Conservation (phyloP, 495 filamentous ascomycete genomes). For the Tuber umbilicatum region DNA sequence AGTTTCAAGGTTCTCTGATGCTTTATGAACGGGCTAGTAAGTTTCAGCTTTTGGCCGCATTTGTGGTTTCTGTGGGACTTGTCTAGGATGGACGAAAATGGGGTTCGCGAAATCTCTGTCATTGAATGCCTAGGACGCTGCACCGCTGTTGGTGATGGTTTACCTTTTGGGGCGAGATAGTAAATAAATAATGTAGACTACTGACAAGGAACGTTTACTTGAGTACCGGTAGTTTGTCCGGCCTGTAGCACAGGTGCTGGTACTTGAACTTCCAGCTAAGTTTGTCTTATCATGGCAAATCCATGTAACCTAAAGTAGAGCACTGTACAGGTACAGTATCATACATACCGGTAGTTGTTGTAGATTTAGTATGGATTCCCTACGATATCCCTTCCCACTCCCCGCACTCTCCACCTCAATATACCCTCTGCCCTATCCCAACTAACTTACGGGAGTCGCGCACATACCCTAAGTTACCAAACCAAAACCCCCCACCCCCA, state of each 20-base stretch:
- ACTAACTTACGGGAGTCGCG: too few relatives aligned
- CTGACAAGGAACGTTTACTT: not conserved
- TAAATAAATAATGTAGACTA: not conserved
- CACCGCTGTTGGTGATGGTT: not conserved
- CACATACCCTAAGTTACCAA: not conserved
- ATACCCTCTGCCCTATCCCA: too few relatives aligned
- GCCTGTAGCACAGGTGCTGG: not conserved
- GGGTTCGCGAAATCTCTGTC: not conserved
- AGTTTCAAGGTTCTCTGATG: not conserved
- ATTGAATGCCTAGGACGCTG: not conserved
- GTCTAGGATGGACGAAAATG: not conserved
- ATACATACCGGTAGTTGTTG: too few relatives aligned
- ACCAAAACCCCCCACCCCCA: not conserved
- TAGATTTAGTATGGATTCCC: not conserved
- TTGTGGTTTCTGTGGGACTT: not conserved
- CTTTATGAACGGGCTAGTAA: not conserved
- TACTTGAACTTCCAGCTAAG: not conserved
- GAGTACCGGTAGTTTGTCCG: not conserved
- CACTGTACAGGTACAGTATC: too few relatives aligned
- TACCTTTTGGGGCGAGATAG: not conserved
- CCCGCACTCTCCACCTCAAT: not conserved
- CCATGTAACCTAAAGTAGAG: not conserved
- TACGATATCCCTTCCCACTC: not conserved
- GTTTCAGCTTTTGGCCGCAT: not conserved
- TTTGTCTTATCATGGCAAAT: not conserved